These are phyloP conservation scores for Trichosporon coremiiforme DNA, from an alignment of 1,284 basidiomycete genomes.

Conservation along the genomic window DNA sequence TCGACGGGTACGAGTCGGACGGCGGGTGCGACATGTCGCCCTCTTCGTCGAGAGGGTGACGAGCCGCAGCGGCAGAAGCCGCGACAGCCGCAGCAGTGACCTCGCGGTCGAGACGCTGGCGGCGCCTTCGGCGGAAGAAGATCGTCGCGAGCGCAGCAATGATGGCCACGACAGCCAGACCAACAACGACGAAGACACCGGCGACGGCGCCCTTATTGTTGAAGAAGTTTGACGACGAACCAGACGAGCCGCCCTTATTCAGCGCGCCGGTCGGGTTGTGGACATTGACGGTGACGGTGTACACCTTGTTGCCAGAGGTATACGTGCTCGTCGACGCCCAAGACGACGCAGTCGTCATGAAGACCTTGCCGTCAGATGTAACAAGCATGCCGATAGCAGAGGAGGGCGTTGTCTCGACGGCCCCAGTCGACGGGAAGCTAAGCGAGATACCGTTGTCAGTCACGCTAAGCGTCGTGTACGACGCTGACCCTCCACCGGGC, in stretches of 20 bases:
- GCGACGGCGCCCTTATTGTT: constrained; percentile 57
- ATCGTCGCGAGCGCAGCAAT: constrained; percentile 52
- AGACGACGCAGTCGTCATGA: constrained; percentile 46
- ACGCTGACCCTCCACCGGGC: background rate
- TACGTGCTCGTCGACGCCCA: constrained; percentile 48
- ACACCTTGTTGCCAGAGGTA: constrained; percentile 49
- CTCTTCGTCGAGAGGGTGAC: constrained; percentile 56
- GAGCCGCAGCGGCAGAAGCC: constrained; percentile 45
- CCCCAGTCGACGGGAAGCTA: background rate
- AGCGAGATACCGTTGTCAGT: constrained; percentile 4
- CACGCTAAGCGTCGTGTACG: background rate
- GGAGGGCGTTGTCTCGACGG: constrained; percentile 19
- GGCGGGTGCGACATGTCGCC: constrained; percentile 33
- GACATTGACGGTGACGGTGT: constrained; percentile 51
- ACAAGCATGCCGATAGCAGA: constrained; percentile 44
- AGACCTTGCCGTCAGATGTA: constrained; percentile 40
- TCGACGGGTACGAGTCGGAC: constrained; percentile 43
- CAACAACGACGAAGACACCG: constrained; percentile 57
- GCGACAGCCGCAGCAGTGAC: constrained; percentile 57
- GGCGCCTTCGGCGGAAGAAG: constrained; percentile 53
- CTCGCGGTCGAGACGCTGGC: constrained; percentile 55
- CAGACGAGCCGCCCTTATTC: constrained; percentile 42
- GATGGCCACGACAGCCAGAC: constrained; percentile 55
- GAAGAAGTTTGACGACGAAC: constrained; percentile 46
- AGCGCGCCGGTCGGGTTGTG: constrained; percentile 53